phyloP scores from a whole-genome alignment of 1,139 yeast species.

The Nakaseomyces uthaithaninus region DNA sequence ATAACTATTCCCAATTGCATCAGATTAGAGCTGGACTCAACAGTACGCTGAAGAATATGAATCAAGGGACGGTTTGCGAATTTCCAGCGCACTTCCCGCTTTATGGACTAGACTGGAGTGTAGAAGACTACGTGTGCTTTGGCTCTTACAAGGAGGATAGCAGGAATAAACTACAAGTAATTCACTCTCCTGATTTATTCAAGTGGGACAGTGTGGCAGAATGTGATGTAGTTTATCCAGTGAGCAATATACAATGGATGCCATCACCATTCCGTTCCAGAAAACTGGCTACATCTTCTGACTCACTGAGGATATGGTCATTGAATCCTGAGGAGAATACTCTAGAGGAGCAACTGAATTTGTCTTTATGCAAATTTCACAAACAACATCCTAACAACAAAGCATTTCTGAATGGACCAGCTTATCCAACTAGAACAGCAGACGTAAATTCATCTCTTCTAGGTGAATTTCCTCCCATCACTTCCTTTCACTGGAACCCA shows the following conservation, averaged over 20 bases:
- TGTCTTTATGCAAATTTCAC: constrained; percentile 30
- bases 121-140: constrained; percentile 27
- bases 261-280: constrained; percentile 34
- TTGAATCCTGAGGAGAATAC: constrained; percentile 21
- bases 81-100: constrained; percentile 26
- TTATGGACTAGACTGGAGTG: constrained; percentile 30
- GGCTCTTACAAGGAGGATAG: constrained; percentile 32
- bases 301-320: constrained; percentile 32
- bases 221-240: constrained; percentile 49
- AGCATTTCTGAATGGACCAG: constrained; percentile 8
- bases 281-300: constrained; percentile 32
- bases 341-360: constrained; percentile 28
- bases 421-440: constrained; percentile 7
- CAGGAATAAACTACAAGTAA: constrained; percentile 26
- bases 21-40: constrained; percentile 7
- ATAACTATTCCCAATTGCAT: constrained; percentile 16
- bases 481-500: constrained; percentile 89
- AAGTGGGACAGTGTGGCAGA: constrained; percentile 45
- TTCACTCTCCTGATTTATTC: constrained; percentile 36
- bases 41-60: constrained; percentile 7
- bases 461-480: constrained; percentile 61
- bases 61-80: constrained; percentile 19
- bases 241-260: constrained; percentile 61
- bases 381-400: constrained; percentile 18
- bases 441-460: constrained; percentile 13